phyloP scores from a whole-genome alignment of 306 rosid genomes.

The Abrus pulchellus region DNA sequence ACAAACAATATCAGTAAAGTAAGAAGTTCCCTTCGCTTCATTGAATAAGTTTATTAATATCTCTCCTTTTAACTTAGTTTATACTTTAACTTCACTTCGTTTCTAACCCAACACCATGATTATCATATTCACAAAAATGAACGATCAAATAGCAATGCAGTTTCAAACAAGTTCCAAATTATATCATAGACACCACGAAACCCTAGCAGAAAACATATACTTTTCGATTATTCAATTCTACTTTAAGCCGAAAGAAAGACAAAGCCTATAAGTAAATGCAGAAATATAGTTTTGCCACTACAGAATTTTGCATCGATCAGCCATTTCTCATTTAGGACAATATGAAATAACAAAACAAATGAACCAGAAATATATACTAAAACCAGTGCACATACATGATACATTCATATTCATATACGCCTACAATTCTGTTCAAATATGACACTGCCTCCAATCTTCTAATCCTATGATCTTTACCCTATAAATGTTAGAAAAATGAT shows the following conservation, averaged over 20 bases:
- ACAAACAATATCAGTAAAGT: background rate
- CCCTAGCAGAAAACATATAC: background rate
- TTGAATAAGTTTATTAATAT: slow-evolving; percentile 1
- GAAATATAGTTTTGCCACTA: slow-evolving; percentile 13
- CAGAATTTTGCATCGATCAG: slow-evolving; percentile 6
- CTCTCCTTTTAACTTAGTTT: background rate
- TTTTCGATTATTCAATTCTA: slow-evolving; percentile 3
- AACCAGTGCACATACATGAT: slow-evolving; percentile 4
- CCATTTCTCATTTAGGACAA: slow-evolving; percentile 4
- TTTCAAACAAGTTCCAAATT: slow-evolving; percentile 12
- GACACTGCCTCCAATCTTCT: slow-evolving; percentile 21
- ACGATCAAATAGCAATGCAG: background rate
- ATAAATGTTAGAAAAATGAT: background rate
- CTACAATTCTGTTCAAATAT: slow-evolving; percentile 5
- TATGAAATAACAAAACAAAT: slow-evolving; percentile 20
- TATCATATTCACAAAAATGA: background rate
- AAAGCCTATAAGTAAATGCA: slow-evolving; percentile 12
- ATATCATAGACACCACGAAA: background rate
- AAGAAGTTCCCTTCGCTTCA: slow-evolving; percentile 13
- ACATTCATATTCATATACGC: background rate
- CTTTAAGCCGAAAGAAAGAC: slow-evolving; percentile 8
- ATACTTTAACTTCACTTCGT: background rate
- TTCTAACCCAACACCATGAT: background rate
- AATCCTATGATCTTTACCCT: background rate
- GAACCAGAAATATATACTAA: slow-evolving; percentile 16